These are phyloP conservation scores for Hygrophoropsis aurantiaca DNA, from an alignment of 768 basidiomycete species.

Conservation along the genomic window DNA sequence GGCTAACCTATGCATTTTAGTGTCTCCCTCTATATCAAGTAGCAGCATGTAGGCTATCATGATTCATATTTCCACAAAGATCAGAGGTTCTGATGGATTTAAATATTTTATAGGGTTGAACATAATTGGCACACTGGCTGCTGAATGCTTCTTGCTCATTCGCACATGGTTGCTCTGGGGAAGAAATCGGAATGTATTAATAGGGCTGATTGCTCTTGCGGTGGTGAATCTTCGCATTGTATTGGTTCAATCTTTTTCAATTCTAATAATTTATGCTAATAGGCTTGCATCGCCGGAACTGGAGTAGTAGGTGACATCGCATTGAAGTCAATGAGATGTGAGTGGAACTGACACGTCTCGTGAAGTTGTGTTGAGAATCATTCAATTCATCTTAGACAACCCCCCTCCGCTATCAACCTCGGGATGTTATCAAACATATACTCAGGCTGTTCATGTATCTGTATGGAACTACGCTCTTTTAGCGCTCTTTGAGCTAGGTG, in stretches of 20 bases:
- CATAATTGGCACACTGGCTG: neutral
- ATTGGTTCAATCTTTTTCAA: neutral
- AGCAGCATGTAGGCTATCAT: neutral
- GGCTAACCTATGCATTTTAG: neutral
- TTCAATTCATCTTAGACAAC: neutral
- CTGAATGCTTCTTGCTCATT: constrained; percentile 2
- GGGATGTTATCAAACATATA: neutral
- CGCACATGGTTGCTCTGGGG: constrained; percentile 1
- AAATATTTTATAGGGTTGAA: constrained; percentile 2
- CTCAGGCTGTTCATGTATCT: constrained; percentile 18
- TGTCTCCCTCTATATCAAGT: neutral
- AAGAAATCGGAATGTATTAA: neutral
- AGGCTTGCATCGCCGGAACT: neutral
- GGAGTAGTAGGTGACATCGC: neutral
- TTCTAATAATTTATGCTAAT: too few relatives aligned
- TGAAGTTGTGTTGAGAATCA: neutral
- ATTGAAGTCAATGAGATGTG: constrained; percentile 3
- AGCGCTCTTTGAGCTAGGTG: constrained; percentile 4
- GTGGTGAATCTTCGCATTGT: neutral
- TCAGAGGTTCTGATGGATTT: neutral
- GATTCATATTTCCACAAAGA: neutral
- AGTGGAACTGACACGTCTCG: too few relatives aligned
- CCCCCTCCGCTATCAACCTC: constrained; percentile 1
- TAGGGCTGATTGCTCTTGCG: neutral
- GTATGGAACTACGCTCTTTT: constrained; percentile 31